Conservation (phyloP, 495 filamentous ascomycete genomes). For the Alectoria sarmentosa region DNA sequence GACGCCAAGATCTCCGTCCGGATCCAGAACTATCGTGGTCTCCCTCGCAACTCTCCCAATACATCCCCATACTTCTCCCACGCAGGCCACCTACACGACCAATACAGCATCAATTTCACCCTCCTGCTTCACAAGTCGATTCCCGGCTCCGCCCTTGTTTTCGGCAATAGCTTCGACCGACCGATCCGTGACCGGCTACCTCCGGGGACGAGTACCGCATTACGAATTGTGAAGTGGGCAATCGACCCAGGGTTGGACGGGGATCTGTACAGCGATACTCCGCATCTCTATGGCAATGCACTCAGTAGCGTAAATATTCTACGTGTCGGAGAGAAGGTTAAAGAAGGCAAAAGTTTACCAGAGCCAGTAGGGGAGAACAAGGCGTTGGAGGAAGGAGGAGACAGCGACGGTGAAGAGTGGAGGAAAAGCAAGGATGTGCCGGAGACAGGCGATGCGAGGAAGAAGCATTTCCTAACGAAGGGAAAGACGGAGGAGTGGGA, state of each 20-base stretch:
- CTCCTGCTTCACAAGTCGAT: conserved; percentile 64
- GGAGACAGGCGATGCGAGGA: conserved; percentile 45
- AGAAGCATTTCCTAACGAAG: conserved; percentile 55
- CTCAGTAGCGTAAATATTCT: conserved; percentile 69
- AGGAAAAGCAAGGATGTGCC: conserved; percentile 46
- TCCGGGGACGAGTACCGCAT: conserved; percentile 71
- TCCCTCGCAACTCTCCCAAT: conserved; percentile 49
- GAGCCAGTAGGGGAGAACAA: conserved; percentile 32
- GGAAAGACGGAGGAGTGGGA: conserved; percentile 42
- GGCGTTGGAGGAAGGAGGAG: conserved; percentile 62
- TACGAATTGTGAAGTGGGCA: conserved; percentile 75
- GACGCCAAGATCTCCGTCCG: conserved; percentile 60
- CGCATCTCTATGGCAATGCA: conserved; percentile 74
- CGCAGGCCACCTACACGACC: conserved; percentile 60
- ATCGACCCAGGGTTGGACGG: conserved; percentile 84
- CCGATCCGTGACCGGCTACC: conserved; percentile 83
- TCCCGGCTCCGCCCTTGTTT: conserved; percentile 66
- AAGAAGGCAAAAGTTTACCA: conserved; percentile 24
- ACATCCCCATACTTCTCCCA: conserved; percentile 69
- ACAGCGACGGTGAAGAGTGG: conserved; percentile 48
- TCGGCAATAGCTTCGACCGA: conserved; percentile 88
- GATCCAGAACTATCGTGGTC: conserved; percentile 54
- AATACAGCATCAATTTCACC: conserved; percentile 72
- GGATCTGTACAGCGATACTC: conserved; percentile 78
- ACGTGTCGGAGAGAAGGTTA: conserved; percentile 51